Conservation (phyloP, 495 filamentous ascomycete genomes). For the Daldinia childiae region DNA sequence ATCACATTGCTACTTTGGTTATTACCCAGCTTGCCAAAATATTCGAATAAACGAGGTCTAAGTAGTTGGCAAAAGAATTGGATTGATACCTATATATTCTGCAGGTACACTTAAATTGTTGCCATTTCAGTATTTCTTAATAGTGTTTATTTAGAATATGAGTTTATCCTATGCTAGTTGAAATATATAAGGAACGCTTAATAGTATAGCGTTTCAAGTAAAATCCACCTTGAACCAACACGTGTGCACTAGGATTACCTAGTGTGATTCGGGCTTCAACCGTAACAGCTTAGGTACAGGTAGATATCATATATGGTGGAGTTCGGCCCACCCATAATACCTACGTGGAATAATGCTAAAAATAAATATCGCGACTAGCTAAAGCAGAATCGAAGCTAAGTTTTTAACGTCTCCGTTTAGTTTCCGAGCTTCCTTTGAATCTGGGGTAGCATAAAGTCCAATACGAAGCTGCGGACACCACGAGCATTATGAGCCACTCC, state of each 20-base stretch:
- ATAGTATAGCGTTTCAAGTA: not conserved
- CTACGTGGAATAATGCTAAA: not conserved
- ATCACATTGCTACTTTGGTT: no score
- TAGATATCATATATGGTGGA: not conserved
- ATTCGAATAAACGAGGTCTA: no score
- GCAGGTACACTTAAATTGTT: not conserved
- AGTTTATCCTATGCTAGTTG: not conserved
- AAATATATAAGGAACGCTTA: not conserved
- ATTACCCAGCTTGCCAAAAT: no score
- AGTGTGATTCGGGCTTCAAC: not conserved
- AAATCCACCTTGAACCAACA: not conserved
- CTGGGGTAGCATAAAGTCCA: conserved; percentile 26
- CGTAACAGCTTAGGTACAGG: not conserved
- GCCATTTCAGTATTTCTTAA: not conserved
- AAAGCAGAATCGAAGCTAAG: not conserved
- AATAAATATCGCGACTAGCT: not conserved
- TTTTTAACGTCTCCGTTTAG: not conserved
- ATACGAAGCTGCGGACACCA: conserved; percentile 29
- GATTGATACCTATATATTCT: no score
- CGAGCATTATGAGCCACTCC: conserved; percentile 30
- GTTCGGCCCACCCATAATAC: not conserved
- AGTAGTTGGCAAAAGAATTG: no score
- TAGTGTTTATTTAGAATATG: not conserved
- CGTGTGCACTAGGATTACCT: not conserved
- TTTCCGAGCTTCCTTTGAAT: conserved; percentile 6